Evolutionary conservation across 805 yeast species (phyloP), one percentile per base, ranked within the genome.

Genomic region (Tetrapisispora iriomotensis): DNA sequence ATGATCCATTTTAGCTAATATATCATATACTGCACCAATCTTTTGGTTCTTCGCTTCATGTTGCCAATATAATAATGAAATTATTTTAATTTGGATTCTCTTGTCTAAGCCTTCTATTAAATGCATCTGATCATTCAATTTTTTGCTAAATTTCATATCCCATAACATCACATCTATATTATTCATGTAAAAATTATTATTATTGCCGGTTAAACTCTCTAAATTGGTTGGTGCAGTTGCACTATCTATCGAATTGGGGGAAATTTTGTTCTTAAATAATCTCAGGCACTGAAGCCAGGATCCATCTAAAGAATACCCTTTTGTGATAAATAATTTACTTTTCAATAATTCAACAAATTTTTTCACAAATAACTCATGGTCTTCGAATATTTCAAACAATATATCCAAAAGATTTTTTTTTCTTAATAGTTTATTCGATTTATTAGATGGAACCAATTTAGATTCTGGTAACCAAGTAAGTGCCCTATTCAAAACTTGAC

Each of bases 141-240:
- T 48, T 39, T 67, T 63, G 48, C 94, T 80, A 21, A 73, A 74
- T 15, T 63, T 53, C 8, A 87, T 68, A 56, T 86, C 95, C 29
- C 71, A 62, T 14, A 87, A 66, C 97, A 92, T 92, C 8, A 90
- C 85, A 51, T 84, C 94, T 37, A 87, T 66, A 19, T 75, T 74
- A 37, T 71, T 73, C 47, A 88, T 42, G 26, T 47, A 45, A 2
- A 54, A 32, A 13, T 37, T 13, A 9, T 37, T 40, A 24, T 32
- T 19, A 30, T 34, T 37, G 9, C 39, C 32, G 3, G 34, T 15
- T 3, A 33, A 15, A 22, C 17, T 37, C 9, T 21, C 36, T 4
- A 27, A 14, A 15, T 30, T 25, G 6, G 24, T 38, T 8, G 42
- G 34, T 10, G 30, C 21, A 2, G 26, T 29, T n/a, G 41, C 13